Percentiles rank a stretch among this genome's conserved stretches.
Conservation (phyloP, 129 eudicot genomes). For the Centaurea solstitialis region DNA sequence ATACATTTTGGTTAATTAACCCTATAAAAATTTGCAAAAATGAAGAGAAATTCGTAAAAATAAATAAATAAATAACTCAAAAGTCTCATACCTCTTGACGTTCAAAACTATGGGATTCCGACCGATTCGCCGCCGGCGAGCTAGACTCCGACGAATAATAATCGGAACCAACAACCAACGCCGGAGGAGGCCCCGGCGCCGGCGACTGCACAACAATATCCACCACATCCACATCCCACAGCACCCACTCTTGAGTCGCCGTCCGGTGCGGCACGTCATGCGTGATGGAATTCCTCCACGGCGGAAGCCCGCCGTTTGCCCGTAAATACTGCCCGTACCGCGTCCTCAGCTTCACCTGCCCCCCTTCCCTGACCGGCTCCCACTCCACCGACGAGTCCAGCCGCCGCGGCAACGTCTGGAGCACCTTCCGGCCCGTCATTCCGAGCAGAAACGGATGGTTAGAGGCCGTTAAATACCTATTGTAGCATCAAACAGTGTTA, state of each 20-base stretch:
- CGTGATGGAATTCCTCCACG: conserved; percentile 74
- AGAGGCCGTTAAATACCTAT: conserved; percentile 73
- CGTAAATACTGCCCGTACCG: conserved; percentile 62
- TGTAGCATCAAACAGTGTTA: no score
- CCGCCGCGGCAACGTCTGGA: conserved; percentile 58
- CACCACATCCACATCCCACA: conserved; percentile 66
- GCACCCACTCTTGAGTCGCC: conserved; percentile 62
- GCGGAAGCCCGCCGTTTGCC: conserved; percentile 71
- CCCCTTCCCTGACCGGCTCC: conserved; percentile 66
- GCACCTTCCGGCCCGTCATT: conserved; percentile 76
- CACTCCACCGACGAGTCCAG: conserved; percentile 72
- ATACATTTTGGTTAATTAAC: no score
- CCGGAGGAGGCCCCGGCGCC: conserved; percentile 34
- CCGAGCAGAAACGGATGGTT: conserved; percentile 70
- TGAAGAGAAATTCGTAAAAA: background rate
- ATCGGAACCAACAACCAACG: conserved; percentile 29
- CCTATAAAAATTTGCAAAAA: no score
- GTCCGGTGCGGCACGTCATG: conserved; percentile 71
- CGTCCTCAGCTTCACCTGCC: conserved; percentile 54
- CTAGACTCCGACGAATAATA: conserved; percentile 40
- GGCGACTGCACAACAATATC: conserved; percentile 55
- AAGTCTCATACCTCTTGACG: conserved; percentile 50
- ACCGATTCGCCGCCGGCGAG: conserved; percentile 21
- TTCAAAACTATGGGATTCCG: conserved; percentile 29
- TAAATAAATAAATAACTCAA: background rate